These are phyloP conservation scores for Zea mays DNA, from an alignment of 176 grass and related monocot genomes.

Conservation along the genomic window Zm-B73-REFERENCE-NAM-5.0 NC_050104.1:80579001-80579500, in stretches of 20 bases:
- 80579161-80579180: not conserved
- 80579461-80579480: not conserved
- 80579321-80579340: conserved; percentile 12
- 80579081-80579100: conserved; percentile 61
- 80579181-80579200: not conserved
- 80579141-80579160: conserved; percentile 21
- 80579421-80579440: not conserved
- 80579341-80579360: not conserved
- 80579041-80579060: conserved; percentile 65
- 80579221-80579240: conserved; percentile 31
- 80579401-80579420: conserved; percentile 13
- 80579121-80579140: not conserved
- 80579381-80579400: conserved; percentile 9
- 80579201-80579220: not conserved
- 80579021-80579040: conserved; percentile 65
- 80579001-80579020: conserved; percentile 86
- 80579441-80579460: conserved; percentile 15
- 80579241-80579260: not conserved
- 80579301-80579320: conserved; percentile 39
- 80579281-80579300: not conserved
- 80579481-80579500: not conserved
- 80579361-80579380: conserved; percentile 30
- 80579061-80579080: conserved; percentile 71
- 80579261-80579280: conserved; percentile 55
- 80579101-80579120: conserved; percentile 40